Evolutionary conservation across 805 yeast species (phyloP).

Genomic region (Diddensiella transvaalensis): DNA sequence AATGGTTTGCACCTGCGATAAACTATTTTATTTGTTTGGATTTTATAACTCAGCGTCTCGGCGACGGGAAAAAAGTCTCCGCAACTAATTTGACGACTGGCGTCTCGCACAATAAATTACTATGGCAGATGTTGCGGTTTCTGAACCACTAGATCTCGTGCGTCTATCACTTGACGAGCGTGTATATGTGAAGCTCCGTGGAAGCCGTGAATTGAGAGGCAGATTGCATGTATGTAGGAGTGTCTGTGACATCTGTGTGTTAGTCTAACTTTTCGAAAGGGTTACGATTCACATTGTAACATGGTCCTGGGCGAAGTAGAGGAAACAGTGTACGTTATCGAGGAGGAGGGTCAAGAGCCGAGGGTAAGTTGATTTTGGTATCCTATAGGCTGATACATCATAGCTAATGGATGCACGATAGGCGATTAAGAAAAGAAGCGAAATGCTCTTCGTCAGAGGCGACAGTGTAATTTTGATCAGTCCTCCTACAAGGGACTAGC

Average conservation of each 20-base stretch:
- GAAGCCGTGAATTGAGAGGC: conserved; percentile 90
- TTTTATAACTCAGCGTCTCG: too few relatives aligned
- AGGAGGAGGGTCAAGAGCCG: conserved; percentile 45
- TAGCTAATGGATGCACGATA: conserved; percentile 24
- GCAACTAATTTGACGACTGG: too few relatives aligned
- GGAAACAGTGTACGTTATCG: conserved; percentile 68
- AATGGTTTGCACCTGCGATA: too few relatives aligned
- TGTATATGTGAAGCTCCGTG: conserved; percentile 85
- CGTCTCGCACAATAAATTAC: too few relatives aligned
- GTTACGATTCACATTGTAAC: conserved; percentile 95
- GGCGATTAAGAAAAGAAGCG: conserved; percentile 56
- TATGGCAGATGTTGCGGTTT: conserved; percentile 13
- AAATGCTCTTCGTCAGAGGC: conserved; percentile 96
- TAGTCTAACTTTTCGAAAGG: conserved; percentile 36
- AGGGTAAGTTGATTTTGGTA: conserved; percentile 28
- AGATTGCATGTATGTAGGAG: conserved; percentile 66
- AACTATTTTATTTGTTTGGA: too few relatives aligned
- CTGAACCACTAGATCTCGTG: conserved; percentile 89
- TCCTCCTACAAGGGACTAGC: conserved; percentile 30
- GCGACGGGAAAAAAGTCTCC: too few relatives aligned
- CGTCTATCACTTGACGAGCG: conserved; percentile 82
- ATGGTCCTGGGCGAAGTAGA: conserved; percentile 90
- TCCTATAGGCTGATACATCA: background rate
- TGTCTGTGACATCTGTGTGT: too few relatives aligned
- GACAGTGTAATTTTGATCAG: conserved; percentile 88